Percentiles rank a stretch among this genome's conserved stretches.
phyloP scores from a whole-genome alignment of 2,329 filamentous ascomycete species.

The Dothiorella sarmentorum region DNA sequence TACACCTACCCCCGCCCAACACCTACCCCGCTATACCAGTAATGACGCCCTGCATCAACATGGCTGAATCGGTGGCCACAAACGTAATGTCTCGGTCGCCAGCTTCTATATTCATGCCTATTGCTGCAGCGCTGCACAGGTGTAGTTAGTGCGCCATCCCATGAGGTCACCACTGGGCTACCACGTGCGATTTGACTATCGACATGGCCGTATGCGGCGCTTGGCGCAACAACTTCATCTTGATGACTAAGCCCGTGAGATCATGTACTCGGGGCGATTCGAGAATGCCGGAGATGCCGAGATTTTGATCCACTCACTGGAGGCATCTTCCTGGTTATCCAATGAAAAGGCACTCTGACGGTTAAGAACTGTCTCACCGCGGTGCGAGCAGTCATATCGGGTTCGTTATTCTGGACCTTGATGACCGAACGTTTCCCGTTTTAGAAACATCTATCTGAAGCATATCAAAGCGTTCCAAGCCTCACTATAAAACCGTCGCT shows the following conservation, averaged over 20 bases:
- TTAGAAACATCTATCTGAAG: conserved; percentile 1
- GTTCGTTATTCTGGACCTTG: not conserved
- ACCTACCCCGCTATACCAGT: too few relatives aligned
- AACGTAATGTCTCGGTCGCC: not conserved
- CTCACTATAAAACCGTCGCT: not conserved
- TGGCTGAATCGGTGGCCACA: too few relatives aligned
- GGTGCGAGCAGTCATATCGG: not conserved
- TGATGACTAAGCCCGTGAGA: too few relatives aligned
- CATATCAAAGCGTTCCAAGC: not conserved
- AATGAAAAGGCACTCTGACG: not conserved
- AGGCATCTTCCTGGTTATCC: not conserved
- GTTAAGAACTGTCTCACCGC: not conserved
- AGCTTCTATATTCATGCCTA: not conserved
- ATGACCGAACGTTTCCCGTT: not conserved
- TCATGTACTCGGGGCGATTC: not conserved
- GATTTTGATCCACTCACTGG: not conserved
- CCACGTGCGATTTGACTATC: conserved; percentile 4
- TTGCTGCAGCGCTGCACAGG: not conserved
- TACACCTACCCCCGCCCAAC: too few relatives aligned
- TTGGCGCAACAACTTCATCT: not conserved
- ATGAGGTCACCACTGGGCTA: not conserved
- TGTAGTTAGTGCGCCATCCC: not conserved
- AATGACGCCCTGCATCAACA: too few relatives aligned
- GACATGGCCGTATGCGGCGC: not conserved
- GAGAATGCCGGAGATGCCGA: not conserved